A percentile compares a stretch with the other conserved stretches of the same genome.
phyloP scores from a whole-genome alignment of 805 yeast species.

The Wickerhamiella sergipiensis region DNA sequence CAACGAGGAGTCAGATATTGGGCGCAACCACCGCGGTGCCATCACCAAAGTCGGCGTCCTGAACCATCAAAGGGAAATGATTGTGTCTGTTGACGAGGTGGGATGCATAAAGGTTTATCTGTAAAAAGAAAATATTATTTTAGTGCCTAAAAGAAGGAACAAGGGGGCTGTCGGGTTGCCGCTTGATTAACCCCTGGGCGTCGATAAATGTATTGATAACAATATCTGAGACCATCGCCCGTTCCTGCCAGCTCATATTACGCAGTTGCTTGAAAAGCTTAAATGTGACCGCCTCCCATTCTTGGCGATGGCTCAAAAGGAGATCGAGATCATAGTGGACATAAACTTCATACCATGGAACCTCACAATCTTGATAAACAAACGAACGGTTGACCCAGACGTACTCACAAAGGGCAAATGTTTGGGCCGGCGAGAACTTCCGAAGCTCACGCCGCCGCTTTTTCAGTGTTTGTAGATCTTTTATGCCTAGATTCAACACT shows the following conservation, averaged over 20 bases:
- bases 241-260: neutral
- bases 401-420: neutral
- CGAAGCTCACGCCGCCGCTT: neutral
- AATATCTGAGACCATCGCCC: neutral
- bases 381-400: neutral
- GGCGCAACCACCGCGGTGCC: conserved; percentile 37
- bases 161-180: neutral
- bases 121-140: neutral
- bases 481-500: neutral
- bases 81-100: conserved; percentile 51
- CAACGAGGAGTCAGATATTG: conserved; percentile 31
- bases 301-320: neutral
- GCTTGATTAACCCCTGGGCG: neutral
- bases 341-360: neutral
- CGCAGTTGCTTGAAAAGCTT: neutral
- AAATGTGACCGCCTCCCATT: neutral
- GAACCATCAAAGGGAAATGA: conserved; percentile 40
- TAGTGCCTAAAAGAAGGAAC: neutral
- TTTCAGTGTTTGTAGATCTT: neutral
- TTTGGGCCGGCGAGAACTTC: neutral
- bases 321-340: neutral
- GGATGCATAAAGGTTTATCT: conserved; percentile 47
- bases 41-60: conserved; percentile 37
- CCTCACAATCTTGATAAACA: neutral
- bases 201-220: neutral